These are phyloP conservation scores for Eruca vesicaria DNA, from an alignment of 441 rosid species.

Conservation along the genomic window DNA sequence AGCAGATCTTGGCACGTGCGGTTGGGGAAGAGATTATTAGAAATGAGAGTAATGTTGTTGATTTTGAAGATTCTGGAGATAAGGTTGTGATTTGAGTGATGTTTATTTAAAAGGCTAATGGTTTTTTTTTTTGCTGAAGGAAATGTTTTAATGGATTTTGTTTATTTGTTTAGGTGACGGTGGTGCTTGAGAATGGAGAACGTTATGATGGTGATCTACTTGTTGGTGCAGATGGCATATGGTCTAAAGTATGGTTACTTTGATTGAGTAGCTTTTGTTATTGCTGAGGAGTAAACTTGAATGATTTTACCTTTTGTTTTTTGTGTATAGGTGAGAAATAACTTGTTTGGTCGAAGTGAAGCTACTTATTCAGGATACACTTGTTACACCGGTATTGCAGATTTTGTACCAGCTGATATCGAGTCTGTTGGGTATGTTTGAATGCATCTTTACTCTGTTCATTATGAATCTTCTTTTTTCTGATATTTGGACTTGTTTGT, in stretches of 20 bases:
- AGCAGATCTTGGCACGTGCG: constrained; percentile 71
- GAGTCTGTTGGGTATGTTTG: constrained; percentile 80
- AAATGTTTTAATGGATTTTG: neutral
- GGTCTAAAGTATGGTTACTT: constrained; percentile 66
- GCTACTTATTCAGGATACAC: constrained; percentile 83
- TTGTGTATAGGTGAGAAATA: constrained; percentile 63
- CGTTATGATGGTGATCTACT: constrained; percentile 79
- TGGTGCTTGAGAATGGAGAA: constrained; percentile 74
- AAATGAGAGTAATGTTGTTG: constrained; percentile 79
- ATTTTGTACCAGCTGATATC: constrained; percentile 87
- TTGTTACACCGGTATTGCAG: constrained; percentile 94
- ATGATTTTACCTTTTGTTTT: neutral
- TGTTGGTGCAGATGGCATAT: constrained; percentile 92
- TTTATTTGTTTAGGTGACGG: constrained; percentile 59
- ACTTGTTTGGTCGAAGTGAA: constrained; percentile 72
- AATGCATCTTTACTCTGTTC: constrained; percentile 5
- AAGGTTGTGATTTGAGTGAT: constrained; percentile 61
- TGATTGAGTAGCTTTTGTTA: neutral
- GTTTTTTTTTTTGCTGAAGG: neutral
- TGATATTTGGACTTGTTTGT: constrained; percentile 7
- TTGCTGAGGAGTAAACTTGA: neutral
- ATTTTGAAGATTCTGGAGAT: constrained; percentile 74
- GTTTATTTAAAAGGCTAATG: neutral
- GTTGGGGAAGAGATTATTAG: constrained; percentile 78
- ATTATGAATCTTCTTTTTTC: neutral